Conservation (phyloP, 2,329 filamentous ascomycete species). For the Botrytis pseudocinerea region DNA sequence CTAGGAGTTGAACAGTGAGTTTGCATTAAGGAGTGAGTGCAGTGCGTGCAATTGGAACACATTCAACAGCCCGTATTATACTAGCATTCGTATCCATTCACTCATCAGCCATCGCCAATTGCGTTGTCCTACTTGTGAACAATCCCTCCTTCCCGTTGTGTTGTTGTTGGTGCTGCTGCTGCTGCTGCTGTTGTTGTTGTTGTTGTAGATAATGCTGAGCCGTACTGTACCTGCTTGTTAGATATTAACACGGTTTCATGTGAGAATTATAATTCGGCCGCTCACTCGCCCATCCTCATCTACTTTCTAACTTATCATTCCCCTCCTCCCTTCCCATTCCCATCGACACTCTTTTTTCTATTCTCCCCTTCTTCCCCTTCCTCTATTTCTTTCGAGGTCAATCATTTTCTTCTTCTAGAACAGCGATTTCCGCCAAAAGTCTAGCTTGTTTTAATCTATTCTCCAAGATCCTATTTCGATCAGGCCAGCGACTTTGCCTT, state of each 20-base stretch:
- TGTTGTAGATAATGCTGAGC: neutral
- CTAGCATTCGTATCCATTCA: neutral
- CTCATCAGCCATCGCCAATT: neutral
- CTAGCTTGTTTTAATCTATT: constrained; percentile 18
- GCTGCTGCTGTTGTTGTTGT: neutral
- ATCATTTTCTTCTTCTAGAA: constrained; percentile 4
- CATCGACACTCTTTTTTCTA: constrained; percentile 4
- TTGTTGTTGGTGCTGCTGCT: neutral
- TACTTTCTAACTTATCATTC: neutral
- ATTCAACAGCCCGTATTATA: neutral
- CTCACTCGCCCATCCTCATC: neutral
- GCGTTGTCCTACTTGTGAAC: neutral
- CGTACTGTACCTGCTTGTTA: neutral
- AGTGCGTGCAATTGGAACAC: neutral
- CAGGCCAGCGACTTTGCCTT: neutral
- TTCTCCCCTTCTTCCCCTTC: neutral
- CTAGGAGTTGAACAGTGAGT: neutral
- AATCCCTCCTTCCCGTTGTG: neutral
- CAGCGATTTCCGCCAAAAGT: neutral
- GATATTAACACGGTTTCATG: constrained; percentile 25
- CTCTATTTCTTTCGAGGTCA: neutral
- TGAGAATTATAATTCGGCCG: neutral
- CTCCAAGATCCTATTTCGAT: neutral
- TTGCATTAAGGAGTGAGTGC: neutral
- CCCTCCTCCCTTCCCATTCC: neutral